A percentile compares a stretch with the other conserved stretches of the same genome.
phyloP scores from a whole-genome alignment of 176 grass and related monocot genomes.

The Oryza nivara region DNA sequence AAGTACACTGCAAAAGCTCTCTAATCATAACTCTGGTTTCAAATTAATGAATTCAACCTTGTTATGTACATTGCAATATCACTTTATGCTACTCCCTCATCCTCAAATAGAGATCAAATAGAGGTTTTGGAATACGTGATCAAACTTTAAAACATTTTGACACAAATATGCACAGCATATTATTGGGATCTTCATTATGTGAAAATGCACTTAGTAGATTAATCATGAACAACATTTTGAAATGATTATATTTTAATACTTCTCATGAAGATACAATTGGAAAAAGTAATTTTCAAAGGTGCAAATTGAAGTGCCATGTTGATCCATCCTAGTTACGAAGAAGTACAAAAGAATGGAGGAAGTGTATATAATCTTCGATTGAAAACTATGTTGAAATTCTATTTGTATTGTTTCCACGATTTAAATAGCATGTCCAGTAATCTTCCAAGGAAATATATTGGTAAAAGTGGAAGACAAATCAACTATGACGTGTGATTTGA shows the following conservation, averaged over 20 bases:
- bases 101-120: background rate
- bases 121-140: background rate
- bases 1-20: background rate
- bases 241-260: background rate
- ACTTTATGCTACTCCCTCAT: background rate
- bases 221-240: background rate
- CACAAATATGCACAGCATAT: background rate
- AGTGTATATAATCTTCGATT: background rate
- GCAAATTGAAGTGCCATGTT: background rate
- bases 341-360: background rate
- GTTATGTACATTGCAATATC: background rate
- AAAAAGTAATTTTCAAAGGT: background rate
- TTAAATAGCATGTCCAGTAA: background rate
- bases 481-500: background rate
- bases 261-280: background rate
- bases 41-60: conserved; percentile 7
- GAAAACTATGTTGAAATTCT: background rate
- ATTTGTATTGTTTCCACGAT: background rate
- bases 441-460: background rate
- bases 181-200: background rate
- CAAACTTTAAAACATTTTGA: background rate
- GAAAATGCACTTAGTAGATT: background rate
- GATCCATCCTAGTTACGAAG: background rate
- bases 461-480: background rate
- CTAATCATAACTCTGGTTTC: conserved; percentile 1